Conservation (phyloP, 805 yeast species). For the Metschnikowia anglica region DNA sequence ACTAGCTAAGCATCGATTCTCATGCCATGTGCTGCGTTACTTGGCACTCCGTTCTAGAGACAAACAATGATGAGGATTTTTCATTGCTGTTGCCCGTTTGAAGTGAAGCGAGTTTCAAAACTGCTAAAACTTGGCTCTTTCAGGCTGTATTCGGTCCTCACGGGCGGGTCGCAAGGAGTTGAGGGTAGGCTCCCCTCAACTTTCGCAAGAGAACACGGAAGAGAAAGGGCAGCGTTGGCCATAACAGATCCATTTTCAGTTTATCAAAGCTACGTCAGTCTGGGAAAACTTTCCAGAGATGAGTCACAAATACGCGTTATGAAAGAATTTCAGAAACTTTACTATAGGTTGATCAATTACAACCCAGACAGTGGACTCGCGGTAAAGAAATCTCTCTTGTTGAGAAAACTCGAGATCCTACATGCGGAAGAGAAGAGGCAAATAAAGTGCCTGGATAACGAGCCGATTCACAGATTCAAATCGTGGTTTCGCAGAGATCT, state of each 20-base stretch:
- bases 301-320: conserved; percentile 61
- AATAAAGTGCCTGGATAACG: conserved; percentile 19
- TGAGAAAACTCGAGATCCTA: conserved; percentile 34
- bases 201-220: neutral
- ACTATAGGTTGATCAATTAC: conserved; percentile 58
- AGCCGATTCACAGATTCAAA: conserved; percentile 10
- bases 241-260: conserved; percentile 64
- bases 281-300: conserved; percentile 55
- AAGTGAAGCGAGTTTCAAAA: neutral
- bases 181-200: conserved; percentile 36
- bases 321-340: conserved; percentile 60
- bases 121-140: neutral
- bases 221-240: conserved; percentile 23
- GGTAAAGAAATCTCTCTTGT: conserved; percentile 42
- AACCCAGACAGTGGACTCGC: conserved; percentile 50
- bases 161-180: conserved; percentile 38
- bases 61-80: no score
- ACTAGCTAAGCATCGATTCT: neutral
- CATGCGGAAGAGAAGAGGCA: conserved; percentile 27
- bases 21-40: neutral
- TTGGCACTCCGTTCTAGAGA: no score
- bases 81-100: neutral
- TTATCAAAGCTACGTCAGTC: conserved; percentile 52
- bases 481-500: conserved; percentile 31
- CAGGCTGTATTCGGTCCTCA: neutral